These are phyloP conservation scores for Leccinum griseonigrum DNA, from an alignment of 1,284 basidiomycete species.

Conservation along the genomic window DNA sequence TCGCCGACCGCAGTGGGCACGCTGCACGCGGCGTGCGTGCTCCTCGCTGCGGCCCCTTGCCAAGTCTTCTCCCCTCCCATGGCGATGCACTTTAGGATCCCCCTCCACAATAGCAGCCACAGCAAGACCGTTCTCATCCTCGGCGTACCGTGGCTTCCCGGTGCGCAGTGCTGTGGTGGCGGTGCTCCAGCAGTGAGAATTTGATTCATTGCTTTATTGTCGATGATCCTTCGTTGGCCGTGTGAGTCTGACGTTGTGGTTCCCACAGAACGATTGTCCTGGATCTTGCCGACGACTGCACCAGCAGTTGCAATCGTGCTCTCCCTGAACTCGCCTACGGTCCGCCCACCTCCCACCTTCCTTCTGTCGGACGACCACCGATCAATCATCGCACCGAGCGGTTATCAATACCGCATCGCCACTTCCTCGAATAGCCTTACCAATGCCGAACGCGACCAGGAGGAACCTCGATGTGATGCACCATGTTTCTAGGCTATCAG, in stretches of 20 bases:
- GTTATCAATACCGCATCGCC: background rate
- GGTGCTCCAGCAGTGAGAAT: conserved; percentile 5
- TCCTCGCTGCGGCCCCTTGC: conserved; percentile 26
- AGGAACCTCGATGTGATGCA: background rate
- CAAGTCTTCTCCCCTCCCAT: conserved; percentile 22
- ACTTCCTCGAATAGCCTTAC: background rate
- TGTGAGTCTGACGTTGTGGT: background rate
- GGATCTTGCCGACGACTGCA: background rate
- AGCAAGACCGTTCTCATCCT: conserved; percentile 24
- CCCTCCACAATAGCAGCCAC: background rate
- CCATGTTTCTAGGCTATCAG: background rate
- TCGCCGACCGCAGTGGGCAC: conserved; percentile 19
- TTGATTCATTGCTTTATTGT: background rate
- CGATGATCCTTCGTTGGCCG: background rate
- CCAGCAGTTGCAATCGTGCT: background rate
- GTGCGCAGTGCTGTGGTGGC: conserved; percentile 5
- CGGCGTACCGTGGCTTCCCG: conserved; percentile 12
- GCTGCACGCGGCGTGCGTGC: conserved; percentile 21
- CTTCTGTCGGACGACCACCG: background rate
- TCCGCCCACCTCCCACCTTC: background rate
- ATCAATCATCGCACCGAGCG: background rate
- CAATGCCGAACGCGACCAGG: background rate
- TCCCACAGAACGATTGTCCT: conserved; percentile 1
- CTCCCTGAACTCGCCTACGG: background rate
- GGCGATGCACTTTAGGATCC: conserved; percentile 21